These are phyloP conservation scores for Aspergillus steynii DNA, from an alignment of 495 filamentous ascomycete genomes.

Conservation along the genomic window DNA sequence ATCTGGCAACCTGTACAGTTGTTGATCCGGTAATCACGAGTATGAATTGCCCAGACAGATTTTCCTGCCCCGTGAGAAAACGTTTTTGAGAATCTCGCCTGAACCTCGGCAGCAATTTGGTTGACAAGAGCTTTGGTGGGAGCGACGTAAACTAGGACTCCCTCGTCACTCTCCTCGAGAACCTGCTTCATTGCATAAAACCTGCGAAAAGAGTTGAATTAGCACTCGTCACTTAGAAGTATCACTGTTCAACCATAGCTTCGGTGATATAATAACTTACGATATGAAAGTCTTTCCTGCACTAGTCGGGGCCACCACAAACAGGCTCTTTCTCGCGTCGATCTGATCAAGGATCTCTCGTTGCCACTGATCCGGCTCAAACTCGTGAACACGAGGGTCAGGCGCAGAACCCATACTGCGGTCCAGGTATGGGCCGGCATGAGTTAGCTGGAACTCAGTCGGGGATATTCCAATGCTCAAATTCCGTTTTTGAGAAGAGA, in stretches of 20 bases:
- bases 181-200: slow-evolving; percentile 83
- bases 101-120: slow-evolving; percentile 76
- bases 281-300: slow-evolving; percentile 64
- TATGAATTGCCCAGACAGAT: slow-evolving; percentile 79
- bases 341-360: slow-evolving; percentile 70
- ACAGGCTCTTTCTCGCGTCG: slow-evolving; percentile 64
- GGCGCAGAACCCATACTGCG: slow-evolving; percentile 65
- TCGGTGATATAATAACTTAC: slow-evolving; percentile 17
- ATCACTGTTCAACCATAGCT: background rate
- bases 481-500: slow-evolving; percentile 12
- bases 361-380: slow-evolving; percentile 77
- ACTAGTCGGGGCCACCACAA: slow-evolving; percentile 77
- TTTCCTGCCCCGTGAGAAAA: slow-evolving; percentile 55
- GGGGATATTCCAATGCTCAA: slow-evolving; percentile 27
- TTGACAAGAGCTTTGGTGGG: slow-evolving; percentile 83
- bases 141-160: slow-evolving; percentile 73
- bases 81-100: slow-evolving; percentile 65
- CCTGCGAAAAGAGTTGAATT: slow-evolving; percentile 9
- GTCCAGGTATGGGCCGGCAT: slow-evolving; percentile 74
- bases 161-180: slow-evolving; percentile 63
- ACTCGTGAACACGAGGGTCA: slow-evolving; percentile 63
- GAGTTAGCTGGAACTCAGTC: slow-evolving; percentile 60
- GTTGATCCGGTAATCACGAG: slow-evolving; percentile 70
- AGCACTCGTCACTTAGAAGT: background rate
- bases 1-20: slow-evolving; percentile 71